A percentile compares a stretch with the other conserved stretches of the same genome.
Conservation (phyloP, 768 basidiomycete genomes). For the Leccinum barrowsii region DNA sequence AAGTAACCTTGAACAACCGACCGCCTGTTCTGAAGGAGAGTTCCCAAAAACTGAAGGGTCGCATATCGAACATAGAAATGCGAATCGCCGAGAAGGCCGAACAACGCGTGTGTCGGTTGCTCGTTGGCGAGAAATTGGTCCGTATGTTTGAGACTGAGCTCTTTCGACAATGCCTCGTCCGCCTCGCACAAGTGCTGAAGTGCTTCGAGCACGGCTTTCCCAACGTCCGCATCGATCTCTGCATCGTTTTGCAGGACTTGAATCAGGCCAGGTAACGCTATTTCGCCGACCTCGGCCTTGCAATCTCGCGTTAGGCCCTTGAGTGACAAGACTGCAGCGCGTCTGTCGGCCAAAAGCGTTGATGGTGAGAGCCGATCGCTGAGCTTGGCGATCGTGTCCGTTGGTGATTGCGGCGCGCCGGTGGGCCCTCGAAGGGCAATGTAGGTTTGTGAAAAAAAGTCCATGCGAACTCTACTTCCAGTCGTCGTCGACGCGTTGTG, state of each 20-base stretch:
- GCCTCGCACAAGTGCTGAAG: conserved; percentile 81
- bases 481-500: not conserved
- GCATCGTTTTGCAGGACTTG: conserved; percentile 85
- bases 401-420: conserved; percentile 77
- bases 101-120: conserved; percentile 68
- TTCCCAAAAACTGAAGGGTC: conserved; percentile 76
- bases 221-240: conserved; percentile 87
- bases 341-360: conserved; percentile 83
- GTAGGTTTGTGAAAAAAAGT: conserved; percentile 83
- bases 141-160: conserved; percentile 79
- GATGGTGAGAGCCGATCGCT: conserved; percentile 90
- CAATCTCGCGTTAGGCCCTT: conserved; percentile 92
- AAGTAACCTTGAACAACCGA: conserved; percentile 87
- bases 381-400: conserved; percentile 83
- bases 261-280: conserved; percentile 72
- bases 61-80: conserved; percentile 86
- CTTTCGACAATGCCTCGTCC: conserved; percentile 49
- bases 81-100: conserved; percentile 68
- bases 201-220: conserved; percentile 90
- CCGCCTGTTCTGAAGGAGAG: conserved; percentile 78
- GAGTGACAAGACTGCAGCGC: conserved; percentile 89
- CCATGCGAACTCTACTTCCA: conserved; percentile 43
- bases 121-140: conserved; percentile 75
- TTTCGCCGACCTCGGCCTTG: conserved; percentile 82
- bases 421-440: conserved; percentile 81